Base-by-base conservation (phyloP, 73 alveolate genomes). In the Breviolum minutum region DNA sequence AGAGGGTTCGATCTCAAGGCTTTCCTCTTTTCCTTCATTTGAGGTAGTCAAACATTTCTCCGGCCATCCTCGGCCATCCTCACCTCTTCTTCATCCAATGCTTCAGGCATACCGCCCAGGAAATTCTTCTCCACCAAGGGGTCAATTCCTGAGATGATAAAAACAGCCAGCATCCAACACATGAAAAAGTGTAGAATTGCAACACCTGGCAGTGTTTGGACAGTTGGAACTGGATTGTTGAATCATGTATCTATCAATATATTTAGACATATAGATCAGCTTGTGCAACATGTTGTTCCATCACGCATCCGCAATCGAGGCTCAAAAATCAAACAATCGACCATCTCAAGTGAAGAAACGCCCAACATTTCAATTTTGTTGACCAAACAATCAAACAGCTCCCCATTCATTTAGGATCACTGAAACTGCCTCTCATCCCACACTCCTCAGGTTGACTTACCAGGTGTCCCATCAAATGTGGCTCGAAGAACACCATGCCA, bases 401-500 rank as follows among this genome's bases (percentile, higher is more conserved):
- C n/a, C 17, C 77, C 77, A 68, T 22, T 68, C 77, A 68, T 22
- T 17, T 68, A 22, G 77, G 17, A 17, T 68, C 17, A 68, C n/a
- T 68, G 77, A 22, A 68, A 17, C n/a, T 40, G 54, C 54, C 54
- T 40, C 54, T 40, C 54, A 40, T 3, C 54, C 54, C 54, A 40
- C 5, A 40, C 54, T 40, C 54, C 54, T 40, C 54, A 40, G 54
- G 77, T 14, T 68, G 77, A 40, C 29, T 5, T 77, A 1, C 92
- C 92, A 24, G 22, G 90, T 7, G 10, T 30, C 99, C 99, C 99
- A 95, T 95, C 48, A 84, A 30, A 24, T 83, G 95, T 6, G 95
- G 99, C 74, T 95, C 99, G 63, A 95, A 95, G 95, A 63, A 95
- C 11, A 99, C 99, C 99, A 99, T 99, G 95, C 99, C 99, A 86